Conservation (phyloP, 352 stramenopile genomes). For the Elongisporangium anandrum region DNA sequence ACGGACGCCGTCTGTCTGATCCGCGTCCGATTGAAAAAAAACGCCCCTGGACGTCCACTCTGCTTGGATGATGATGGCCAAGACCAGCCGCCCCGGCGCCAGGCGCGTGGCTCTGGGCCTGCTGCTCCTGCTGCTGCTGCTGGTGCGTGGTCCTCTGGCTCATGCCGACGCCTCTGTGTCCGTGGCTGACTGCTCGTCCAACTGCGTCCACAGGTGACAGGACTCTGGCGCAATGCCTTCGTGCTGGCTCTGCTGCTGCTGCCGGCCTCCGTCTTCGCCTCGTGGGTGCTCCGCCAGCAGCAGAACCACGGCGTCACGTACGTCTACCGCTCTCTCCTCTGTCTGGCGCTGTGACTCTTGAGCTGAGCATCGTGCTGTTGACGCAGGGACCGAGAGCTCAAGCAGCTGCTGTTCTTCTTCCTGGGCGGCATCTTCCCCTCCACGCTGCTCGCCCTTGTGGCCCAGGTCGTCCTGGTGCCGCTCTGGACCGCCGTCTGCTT, state of each 20-base stretch:
- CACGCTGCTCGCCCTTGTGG: conserved; percentile 29
- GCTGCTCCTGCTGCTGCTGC: background rate
- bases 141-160: background rate
- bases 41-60: background rate
- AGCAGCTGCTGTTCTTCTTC: conserved; percentile 56
- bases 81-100: background rate
- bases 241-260: conserved; percentile 26
- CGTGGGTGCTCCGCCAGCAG: conserved; percentile 31
- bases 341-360: background rate
- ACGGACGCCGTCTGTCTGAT: background rate
- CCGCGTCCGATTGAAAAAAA: background rate
- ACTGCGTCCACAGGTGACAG: background rate
- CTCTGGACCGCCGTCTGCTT: conserved; percentile 48
- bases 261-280: conserved; percentile 28
- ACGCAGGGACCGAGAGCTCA: conserved; percentile 49
- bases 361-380: conserved; percentile 1
- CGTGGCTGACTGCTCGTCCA: background rate
- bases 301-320: conserved; percentile 52
- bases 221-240: conserved; percentile 4
- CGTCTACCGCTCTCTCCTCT: background rate
- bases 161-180: background rate
- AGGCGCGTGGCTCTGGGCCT: background rate
- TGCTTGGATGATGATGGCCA: background rate
- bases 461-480: conserved; percentile 31
- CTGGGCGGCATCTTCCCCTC: conserved; percentile 42